Conservation (phyloP, 768 basidiomycete species). For the Inosperma sp. region DNA sequence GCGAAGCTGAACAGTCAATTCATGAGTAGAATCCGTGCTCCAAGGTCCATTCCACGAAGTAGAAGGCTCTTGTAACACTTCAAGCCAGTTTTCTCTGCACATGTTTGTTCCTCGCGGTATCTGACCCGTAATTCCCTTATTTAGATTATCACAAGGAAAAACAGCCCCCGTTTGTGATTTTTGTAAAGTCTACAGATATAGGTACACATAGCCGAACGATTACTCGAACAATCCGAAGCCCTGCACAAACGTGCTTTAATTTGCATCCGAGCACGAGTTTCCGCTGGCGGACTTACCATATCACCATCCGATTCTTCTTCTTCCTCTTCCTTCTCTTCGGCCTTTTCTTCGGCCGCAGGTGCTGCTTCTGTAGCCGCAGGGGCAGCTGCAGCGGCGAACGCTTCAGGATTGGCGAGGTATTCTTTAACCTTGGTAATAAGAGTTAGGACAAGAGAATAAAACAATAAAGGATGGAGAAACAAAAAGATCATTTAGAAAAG, state of each 20-base stretch:
- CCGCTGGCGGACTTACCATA: slow-evolving; percentile 54
- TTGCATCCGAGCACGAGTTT: neutral
- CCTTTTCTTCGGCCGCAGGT: slow-evolving; percentile 53
- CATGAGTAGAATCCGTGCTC: neutral
- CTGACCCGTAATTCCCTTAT: neutral
- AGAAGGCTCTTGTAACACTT: too few species aligned
- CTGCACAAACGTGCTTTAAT: slow-evolving; percentile 38
- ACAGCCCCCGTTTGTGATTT: too few species aligned
- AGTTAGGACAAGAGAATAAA: slow-evolving; percentile 17
- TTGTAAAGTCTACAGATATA: slow-evolving; percentile 12
- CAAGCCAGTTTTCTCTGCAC: neutral
- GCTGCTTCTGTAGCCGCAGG: slow-evolving; percentile 55
- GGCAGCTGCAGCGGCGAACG: slow-evolving; percentile 78
- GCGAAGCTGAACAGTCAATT: neutral
- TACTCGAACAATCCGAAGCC: slow-evolving; percentile 96
- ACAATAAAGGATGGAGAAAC: neutral
- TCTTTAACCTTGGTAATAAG: slow-evolving; percentile 71
- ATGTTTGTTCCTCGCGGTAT: neutral
- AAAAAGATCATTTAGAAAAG: slow-evolving; percentile 29
- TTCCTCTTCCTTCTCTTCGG: slow-evolving; percentile 75
- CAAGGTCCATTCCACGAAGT: too few species aligned
- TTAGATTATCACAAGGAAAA: slow-evolving; percentile 10
- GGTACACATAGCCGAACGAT: slow-evolving; percentile 7
- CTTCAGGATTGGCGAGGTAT: slow-evolving; percentile 95
- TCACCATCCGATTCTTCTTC: slow-evolving; percentile 86